These are phyloP conservation scores for Pelargonium citronellum DNA, from an alignment of 441 rosid genomes.

Conservation along the genomic window DNA sequence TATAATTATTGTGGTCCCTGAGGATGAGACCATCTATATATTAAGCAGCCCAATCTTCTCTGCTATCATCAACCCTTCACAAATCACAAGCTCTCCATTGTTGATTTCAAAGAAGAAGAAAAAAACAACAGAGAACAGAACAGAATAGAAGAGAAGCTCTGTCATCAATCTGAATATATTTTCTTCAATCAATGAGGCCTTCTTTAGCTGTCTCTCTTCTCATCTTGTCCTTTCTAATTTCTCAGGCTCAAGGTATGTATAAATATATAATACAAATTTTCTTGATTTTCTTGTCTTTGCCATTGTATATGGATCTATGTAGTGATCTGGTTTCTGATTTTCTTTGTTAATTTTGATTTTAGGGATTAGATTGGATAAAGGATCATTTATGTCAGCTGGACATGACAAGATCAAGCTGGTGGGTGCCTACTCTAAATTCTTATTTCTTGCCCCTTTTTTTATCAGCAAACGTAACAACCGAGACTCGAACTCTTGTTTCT, in stretches of 20 bases:
- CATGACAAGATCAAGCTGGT: constrained; percentile 1
- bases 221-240: constrained; percentile 26
- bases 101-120: too few species aligned
- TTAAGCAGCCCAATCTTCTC: not conserved
- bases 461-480: too few species aligned
- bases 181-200: constrained; percentile 29
- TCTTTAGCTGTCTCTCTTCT: constrained; percentile 28
- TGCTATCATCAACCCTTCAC: not conserved
- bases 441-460: too few species aligned
- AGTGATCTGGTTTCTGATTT: too few species aligned
- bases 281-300: too few species aligned
- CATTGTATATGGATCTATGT: too few species aligned
- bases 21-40: not conserved
- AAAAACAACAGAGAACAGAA: not conserved
- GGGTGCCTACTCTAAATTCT: not conserved
- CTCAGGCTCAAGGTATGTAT: constrained; percentile 37
- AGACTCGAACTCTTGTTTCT: too few species aligned
- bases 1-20: not conserved
- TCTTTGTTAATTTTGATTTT: constrained; percentile 1
- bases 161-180: not conserved
- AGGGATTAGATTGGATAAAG: constrained; percentile 42
- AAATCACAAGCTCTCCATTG: not conserved
- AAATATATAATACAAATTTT: too few species aligned
- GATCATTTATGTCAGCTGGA: constrained; percentile 21
- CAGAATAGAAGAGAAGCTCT: not conserved